These are phyloP conservation scores for Cichorium intybus DNA, from an alignment of 140 eudicot genomes.

Conservation along the genomic window DNA sequence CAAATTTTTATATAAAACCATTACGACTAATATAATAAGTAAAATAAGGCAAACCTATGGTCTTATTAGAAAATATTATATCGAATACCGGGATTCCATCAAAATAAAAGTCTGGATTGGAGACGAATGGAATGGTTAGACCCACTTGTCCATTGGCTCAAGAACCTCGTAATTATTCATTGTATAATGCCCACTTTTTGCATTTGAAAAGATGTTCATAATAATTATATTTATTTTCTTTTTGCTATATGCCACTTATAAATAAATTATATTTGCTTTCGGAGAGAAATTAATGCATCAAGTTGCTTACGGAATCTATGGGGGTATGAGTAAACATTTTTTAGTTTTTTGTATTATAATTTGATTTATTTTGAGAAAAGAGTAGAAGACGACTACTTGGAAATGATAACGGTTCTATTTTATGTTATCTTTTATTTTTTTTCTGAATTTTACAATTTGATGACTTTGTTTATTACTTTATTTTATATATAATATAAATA, in stretches of 20 bases:
- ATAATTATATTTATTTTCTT: not conserved
- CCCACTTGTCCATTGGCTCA: not conserved
- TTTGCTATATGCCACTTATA: not conserved
- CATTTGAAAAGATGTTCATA: not conserved
- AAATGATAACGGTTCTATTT: not conserved
- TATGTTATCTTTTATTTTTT: not conserved
- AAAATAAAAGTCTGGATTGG: too few relatives aligned
- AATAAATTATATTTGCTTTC: too few relatives aligned
- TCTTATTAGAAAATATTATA: too few relatives aligned
- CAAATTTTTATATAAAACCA: too few relatives aligned
- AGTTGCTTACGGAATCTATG: conserved; percentile 5
- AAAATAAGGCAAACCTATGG: too few relatives aligned
- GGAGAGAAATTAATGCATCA: not conserved
- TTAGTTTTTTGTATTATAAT: not conserved
- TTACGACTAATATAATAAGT: too few relatives aligned
- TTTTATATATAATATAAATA: too few relatives aligned
- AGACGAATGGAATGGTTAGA: too few relatives aligned
- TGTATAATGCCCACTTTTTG: not conserved
- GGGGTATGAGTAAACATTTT: not conserved
- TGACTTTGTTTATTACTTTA: too few relatives aligned
- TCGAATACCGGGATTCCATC: too few relatives aligned
- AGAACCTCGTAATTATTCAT: not conserved
- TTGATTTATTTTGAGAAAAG: not conserved
- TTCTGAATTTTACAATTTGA: not conserved
- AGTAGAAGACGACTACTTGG: not conserved